A percentile compares a stretch with the other conserved stretches of the same genome.
These are phyloP conservation scores for Novymonas esmeraldas DNA, from an alignment of 208 protist genomes.

Conservation along the genomic window DNA sequence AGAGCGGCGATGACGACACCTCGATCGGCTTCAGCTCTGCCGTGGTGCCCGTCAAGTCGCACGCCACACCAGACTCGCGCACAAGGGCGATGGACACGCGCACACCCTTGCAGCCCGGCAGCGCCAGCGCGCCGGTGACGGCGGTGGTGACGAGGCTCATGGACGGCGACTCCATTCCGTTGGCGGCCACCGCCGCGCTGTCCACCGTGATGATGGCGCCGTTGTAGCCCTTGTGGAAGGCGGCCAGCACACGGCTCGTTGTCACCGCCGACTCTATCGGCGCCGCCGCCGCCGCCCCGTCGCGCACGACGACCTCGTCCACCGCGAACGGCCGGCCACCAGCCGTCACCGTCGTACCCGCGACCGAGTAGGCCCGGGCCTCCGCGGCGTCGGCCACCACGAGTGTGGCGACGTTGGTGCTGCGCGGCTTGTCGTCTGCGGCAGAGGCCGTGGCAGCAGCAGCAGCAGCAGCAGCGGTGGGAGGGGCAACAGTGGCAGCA, in stretches of 20 bases:
- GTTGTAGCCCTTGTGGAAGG: slow-evolving; percentile 62
- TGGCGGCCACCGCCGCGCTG: slow-evolving; percentile 24
- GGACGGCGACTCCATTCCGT: slow-evolving; percentile 33
- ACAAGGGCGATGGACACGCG: slow-evolving; percentile 45
- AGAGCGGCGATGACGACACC: slow-evolving; percentile 50
- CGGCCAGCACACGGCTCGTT: slow-evolving; percentile 31
- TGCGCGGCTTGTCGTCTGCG: slow-evolving; percentile 15
- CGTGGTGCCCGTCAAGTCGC: slow-evolving; percentile 20
- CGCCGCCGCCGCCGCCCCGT: slow-evolving; percentile 21
- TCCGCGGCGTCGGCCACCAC: slow-evolving; percentile 31
- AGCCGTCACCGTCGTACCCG: slow-evolving; percentile 24
- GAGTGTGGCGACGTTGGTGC: slow-evolving; percentile 36
- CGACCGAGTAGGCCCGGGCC: slow-evolving; percentile 27
- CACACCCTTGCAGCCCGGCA: slow-evolving; percentile 37
- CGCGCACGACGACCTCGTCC: slow-evolving; percentile 43
- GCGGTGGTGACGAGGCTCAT: slow-evolving; percentile 31
- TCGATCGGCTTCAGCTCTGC: slow-evolving; percentile 20
- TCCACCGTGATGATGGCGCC: slow-evolving; percentile 42
- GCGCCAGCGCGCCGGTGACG: slow-evolving; percentile 21
- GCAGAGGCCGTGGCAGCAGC: not conserved
- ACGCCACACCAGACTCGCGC: slow-evolving; percentile 26
- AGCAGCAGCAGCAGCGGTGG: not conserved
- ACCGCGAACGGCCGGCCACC: slow-evolving; percentile 35
- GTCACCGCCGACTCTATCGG: slow-evolving; percentile 24
- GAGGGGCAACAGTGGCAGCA: not conserved